phyloP scores from a whole-genome alignment of 176 grass and related monocot species.

The Triticum urartu region DNA sequence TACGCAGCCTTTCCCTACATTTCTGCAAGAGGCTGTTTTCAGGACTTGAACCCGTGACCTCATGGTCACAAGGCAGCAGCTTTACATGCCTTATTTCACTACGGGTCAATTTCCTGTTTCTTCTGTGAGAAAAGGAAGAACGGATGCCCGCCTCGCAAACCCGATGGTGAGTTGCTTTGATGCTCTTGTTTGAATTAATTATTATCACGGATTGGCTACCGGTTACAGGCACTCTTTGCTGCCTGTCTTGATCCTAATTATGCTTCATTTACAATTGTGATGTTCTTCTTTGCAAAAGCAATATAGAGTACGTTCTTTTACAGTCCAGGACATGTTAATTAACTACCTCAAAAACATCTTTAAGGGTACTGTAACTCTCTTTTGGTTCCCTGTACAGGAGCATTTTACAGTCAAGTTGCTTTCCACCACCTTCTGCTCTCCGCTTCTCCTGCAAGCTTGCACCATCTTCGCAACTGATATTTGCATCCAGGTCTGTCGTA shows the following conservation, averaged over 20 bases:
- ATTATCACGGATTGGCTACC: neutral
- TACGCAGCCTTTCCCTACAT: too few relatives aligned
- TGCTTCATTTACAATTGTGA: neutral
- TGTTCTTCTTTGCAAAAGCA: too few relatives aligned
- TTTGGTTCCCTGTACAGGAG: neutral
- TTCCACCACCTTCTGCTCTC: neutral
- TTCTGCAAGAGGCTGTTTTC: too few relatives aligned
- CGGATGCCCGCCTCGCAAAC: neutral
- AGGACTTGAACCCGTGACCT: too few relatives aligned
- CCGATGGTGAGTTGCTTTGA: neutral
- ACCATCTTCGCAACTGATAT: too few relatives aligned
- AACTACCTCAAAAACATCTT: too few relatives aligned
- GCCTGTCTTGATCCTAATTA: neutral
- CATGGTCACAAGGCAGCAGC: too few relatives aligned
- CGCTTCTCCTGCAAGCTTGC: too few relatives aligned
- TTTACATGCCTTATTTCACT: neutral
- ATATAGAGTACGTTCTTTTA: too few relatives aligned
- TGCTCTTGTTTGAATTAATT: neutral
- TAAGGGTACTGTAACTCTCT: too few relatives aligned
- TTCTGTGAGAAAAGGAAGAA: constrained; percentile 3
- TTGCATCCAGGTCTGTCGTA: neutral
- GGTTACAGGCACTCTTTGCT: neutral
- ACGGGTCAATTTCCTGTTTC: neutral
- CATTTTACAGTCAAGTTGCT: neutral
- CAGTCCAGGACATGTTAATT: too few relatives aligned